Base-by-base conservation (phyloP, 2,329 filamentous ascomycete genomes). In the Passalora sequoiae region DNA sequence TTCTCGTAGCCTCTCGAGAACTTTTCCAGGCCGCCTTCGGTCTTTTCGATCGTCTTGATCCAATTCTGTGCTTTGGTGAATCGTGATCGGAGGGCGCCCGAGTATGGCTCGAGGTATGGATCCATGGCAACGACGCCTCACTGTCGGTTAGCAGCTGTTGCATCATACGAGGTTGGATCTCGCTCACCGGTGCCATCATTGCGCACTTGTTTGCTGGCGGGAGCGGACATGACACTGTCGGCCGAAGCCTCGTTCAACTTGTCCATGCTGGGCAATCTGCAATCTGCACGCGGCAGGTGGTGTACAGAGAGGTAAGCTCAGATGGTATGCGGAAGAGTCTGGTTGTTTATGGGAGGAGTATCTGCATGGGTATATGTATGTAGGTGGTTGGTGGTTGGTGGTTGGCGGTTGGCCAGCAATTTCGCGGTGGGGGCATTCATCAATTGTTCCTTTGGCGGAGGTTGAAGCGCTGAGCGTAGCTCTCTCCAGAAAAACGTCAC, bases 1-100 rank as follows among this genome's bases (percentile, higher is more conserved):
- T 76, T 83, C 61, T 97, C 88, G 50, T 80, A 84, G 32, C 92
- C 91, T 69, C 77, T 85, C 58, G 86, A 91, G 70, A 97, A 98
- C 65, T 91, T 88, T 48, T 94, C 87, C 31, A 98, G 64, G 12
- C 92, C 88, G 38, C 92, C 92, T 66, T 98, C 92, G 1, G 77
- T 80, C 25, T 87, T 76, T 51, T 94, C 73, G 61, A 98, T 86
- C 20, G 71, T 83, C 63, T 85, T 80, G 60, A 96, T 86, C 92
- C 91, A 97, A 46, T 85, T 73, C 58, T 94, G 82, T 8, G 89
- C 81, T 62, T 86, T 87, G 45, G 77, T 69, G 67, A 83, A 96
- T 61, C 92, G 81, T 48, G 80, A 77, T 65, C 80, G 83, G 52
- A 98, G 73, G 22, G 82, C 72, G 43, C 84, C 86, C 59, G 81